Conservation (phyloP, 2,329 filamentous ascomycete species). For the Nannizzia gypsea region DNA sequence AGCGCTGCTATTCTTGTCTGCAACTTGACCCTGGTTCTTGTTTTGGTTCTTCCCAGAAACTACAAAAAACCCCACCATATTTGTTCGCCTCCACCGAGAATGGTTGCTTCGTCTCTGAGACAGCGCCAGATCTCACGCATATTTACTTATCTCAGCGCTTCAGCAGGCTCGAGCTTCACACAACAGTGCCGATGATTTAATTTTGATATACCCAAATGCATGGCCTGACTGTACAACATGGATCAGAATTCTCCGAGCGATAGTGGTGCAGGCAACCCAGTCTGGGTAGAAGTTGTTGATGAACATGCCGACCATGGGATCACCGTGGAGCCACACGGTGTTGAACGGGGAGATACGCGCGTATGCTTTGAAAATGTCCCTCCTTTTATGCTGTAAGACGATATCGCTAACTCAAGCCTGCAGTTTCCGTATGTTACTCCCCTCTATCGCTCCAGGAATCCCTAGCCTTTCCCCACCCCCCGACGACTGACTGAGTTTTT, state of each 20-base stretch:
- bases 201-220: not conserved
- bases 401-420: not conserved
- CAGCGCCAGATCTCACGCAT: not conserved
- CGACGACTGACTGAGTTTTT: not conserved
- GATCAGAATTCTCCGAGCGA: not conserved
- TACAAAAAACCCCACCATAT: not conserved
- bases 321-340: slow-evolving; percentile 10
- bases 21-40: not conserved
- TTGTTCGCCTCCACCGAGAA: not conserved
- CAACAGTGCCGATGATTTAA: not conserved
- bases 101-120: not conserved
- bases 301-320: slow-evolving; percentile 8
- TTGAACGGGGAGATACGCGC: slow-evolving; percentile 13
- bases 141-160: not conserved
- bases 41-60: not conserved
- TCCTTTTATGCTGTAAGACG: not conserved
- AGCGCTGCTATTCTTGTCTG: not conserved
- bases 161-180: not conserved
- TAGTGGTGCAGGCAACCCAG: not conserved
- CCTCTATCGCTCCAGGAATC: not conserved
- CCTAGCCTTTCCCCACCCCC: too few species aligned
- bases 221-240: not conserved
- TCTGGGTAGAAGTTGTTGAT: not conserved
- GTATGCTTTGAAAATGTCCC: slow-evolving; percentile 23
- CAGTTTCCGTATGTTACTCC: slow-evolving; percentile 8